Percentiles rank a stretch among this genome's conserved stretches.
Conservation (phyloP, 208 protist species). For the Leishmania major region DNA sequence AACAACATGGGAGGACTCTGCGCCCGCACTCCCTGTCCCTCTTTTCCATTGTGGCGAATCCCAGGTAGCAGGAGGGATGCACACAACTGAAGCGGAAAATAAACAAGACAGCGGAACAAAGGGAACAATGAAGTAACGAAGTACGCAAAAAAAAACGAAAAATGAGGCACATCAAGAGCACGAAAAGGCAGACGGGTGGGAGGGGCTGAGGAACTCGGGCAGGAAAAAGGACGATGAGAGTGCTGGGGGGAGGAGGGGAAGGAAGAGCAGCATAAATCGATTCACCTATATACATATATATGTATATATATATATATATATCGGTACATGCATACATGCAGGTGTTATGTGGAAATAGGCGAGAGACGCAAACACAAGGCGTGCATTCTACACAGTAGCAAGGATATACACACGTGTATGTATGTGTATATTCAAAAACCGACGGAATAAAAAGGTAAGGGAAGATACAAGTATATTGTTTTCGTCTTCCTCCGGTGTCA, state of each 20-base stretch:
- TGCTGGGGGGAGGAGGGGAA: not conserved
- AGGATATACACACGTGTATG: not conserved
- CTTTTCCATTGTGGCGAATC: not conserved
- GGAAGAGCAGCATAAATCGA: not conserved
- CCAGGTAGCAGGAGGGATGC: not conserved
- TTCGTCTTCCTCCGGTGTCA: too few relatives aligned
- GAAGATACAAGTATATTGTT: not conserved
- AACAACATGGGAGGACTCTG: not conserved
- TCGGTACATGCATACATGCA: not conserved
- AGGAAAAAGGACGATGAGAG: not conserved
- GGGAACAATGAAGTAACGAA: not conserved
- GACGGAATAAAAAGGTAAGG: not conserved
- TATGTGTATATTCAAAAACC: not conserved
- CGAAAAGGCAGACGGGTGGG: not conserved
- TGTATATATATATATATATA: too few relatives aligned
- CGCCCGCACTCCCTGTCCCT: not conserved
- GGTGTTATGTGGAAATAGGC: too few relatives aligned
- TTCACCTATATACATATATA: not conserved
- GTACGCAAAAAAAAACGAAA: not conserved
- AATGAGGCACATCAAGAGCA: too few relatives aligned
- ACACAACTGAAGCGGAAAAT: not conserved
- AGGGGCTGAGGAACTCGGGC: not conserved
- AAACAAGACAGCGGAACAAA: not conserved
- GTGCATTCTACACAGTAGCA: too few relatives aligned
- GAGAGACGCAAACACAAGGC: too few relatives aligned